These are phyloP conservation scores for Babesia divergens DNA, from an alignment of 169 alveolate genomes.

Conservation along the genomic window DNA sequence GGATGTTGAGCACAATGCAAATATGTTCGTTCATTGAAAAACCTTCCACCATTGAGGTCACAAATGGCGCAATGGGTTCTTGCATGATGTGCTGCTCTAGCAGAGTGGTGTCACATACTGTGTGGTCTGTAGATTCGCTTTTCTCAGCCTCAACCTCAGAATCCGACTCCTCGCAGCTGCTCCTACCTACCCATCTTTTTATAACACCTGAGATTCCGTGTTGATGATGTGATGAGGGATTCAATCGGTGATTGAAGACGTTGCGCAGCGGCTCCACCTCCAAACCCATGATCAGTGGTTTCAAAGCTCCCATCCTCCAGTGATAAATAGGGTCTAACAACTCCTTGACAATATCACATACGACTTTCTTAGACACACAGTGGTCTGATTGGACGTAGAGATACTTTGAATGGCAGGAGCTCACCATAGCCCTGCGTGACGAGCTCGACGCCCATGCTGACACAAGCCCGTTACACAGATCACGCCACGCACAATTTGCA, in stretches of 20 bases:
- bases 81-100: constrained; percentile 30
- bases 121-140: neutral
- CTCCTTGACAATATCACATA: constrained; percentile 38
- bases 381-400: constrained; percentile 18
- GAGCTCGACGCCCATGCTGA: constrained; percentile 26
- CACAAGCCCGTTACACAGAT: constrained; percentile 34
- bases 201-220: neutral
- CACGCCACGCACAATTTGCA: constrained; percentile 12
- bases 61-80: constrained; percentile 32
- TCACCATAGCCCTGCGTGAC: constrained; percentile 13
- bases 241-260: constrained; percentile 5
- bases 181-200: neutral
- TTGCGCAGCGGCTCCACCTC: constrained; percentile 29
- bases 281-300: constrained; percentile 25
- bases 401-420: constrained; percentile 12
- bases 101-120: constrained; percentile 27
- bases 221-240: neutral
- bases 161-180: neutral
- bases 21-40: constrained; percentile 13
- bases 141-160: neutral
- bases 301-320: constrained; percentile 40
- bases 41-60: constrained; percentile 44
- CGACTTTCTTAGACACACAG: constrained; percentile 30
- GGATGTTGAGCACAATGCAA: constrained; percentile 25
- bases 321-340: constrained; percentile 44